phyloP scores from a whole-genome alignment of 352 stramenopile genomes.

The Globisporangium cylindrosporum region DNA sequence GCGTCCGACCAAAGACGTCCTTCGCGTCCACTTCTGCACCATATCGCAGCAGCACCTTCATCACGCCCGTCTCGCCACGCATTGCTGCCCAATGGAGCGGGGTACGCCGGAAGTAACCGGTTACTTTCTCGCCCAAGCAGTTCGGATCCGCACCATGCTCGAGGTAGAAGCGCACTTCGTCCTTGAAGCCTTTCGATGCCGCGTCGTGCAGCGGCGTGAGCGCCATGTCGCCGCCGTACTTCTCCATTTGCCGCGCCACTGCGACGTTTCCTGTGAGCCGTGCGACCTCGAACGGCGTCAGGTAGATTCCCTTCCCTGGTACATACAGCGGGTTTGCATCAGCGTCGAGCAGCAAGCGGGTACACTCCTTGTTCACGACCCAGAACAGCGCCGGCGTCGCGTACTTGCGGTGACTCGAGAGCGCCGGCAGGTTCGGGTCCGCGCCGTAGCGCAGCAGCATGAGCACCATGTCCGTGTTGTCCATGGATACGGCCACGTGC shows the following conservation, averaged over 20 bases:
- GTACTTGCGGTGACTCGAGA: slow-evolving; percentile 58
- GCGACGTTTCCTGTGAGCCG: slow-evolving; percentile 58
- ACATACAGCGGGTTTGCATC: slow-evolving; percentile 68
- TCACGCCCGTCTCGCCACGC: slow-evolving; percentile 50
- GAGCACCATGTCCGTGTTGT: slow-evolving; percentile 62
- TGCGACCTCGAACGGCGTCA: slow-evolving; percentile 74
- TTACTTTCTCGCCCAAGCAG: slow-evolving; percentile 66
- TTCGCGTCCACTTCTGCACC: slow-evolving; percentile 51
- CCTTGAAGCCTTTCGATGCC: slow-evolving; percentile 45
- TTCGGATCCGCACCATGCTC: slow-evolving; percentile 67
- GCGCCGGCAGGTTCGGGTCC: slow-evolving; percentile 49
- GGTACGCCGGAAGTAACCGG: slow-evolving; percentile 61
- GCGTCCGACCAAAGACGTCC: slow-evolving; percentile 69
- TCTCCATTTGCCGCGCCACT: slow-evolving; percentile 69
- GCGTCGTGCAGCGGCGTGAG: slow-evolving; percentile 75
- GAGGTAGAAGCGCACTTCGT: slow-evolving; percentile 64
- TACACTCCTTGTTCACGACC: slow-evolving; percentile 66
- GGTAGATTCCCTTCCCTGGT: slow-evolving; percentile 46
- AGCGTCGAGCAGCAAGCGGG: slow-evolving; percentile 57
- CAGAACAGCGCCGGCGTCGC: slow-evolving; percentile 68
- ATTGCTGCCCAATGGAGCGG: slow-evolving; percentile 83
- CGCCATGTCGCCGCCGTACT: slow-evolving; percentile 74
- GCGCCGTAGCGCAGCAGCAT: slow-evolving; percentile 58
- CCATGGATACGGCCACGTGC: slow-evolving; percentile 69
- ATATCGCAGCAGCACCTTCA: slow-evolving; percentile 64